These are phyloP conservation scores for Picea engelmannii DNA, from an alignment of 83 land plant genomes.

Conservation along the genomic window DNA sequence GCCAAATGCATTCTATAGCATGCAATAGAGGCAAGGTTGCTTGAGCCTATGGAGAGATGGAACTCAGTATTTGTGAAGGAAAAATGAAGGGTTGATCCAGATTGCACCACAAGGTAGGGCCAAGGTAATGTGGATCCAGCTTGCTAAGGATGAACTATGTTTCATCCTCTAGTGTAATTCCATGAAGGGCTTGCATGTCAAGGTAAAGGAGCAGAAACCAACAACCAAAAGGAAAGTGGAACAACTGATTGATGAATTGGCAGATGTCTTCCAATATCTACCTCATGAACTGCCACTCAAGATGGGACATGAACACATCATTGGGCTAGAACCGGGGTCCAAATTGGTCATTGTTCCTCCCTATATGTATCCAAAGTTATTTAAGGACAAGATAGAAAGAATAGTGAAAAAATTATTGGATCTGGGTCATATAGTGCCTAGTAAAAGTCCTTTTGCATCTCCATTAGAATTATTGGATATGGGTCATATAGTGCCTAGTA, in stretches of 20 bases:
- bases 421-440: not conserved
- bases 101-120: no score
- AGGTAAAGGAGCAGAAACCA: not conserved
- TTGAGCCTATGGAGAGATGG: no score
- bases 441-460: not conserved
- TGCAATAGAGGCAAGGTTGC: no score
- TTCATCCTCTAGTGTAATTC: not conserved
- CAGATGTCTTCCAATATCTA: not conserved
- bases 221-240: not conserved
- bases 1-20: no score
- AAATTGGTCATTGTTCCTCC: not conserved
- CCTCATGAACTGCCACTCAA: not conserved
- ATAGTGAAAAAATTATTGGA: not conserved
- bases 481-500: not conserved
- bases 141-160: not conserved
- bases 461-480: not conserved
- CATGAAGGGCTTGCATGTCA: not conserved
- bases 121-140: no score
- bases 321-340: not conserved
- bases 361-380: not conserved
- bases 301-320: not conserved
- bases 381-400: not conserved
- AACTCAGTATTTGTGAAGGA: no score
- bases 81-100: no score
- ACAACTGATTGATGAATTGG: not conserved